Conservation (phyloP, 2,329 filamentous ascomycete species). For the Massarina eburnea region DNA sequence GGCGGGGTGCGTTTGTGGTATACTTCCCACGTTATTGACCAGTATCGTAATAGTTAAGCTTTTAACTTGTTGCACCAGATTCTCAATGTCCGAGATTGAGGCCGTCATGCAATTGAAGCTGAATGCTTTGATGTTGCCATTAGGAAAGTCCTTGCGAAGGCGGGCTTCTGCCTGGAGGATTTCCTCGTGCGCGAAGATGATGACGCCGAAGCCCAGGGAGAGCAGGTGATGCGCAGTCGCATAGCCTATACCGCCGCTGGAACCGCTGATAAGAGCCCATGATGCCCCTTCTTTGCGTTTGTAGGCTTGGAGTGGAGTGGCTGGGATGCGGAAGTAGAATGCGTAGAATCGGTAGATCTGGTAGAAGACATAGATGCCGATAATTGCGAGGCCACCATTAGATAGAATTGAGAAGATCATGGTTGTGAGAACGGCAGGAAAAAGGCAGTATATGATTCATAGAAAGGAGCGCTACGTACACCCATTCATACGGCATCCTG, state of each 20-base stretch:
- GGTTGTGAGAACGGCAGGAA: background rate
- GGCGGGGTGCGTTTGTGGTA: constrained; percentile 1
- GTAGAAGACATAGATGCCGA: background rate
- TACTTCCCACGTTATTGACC: constrained; percentile 9
- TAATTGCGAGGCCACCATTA: background rate
- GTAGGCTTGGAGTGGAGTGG: background rate
- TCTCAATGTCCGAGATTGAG: constrained; percentile 1
- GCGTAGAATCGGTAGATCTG: constrained; percentile 1
- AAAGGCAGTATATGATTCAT: too few species aligned
- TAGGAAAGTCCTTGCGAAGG: background rate
- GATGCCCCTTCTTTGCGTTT: background rate
- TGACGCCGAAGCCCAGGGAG: constrained; percentile 8
- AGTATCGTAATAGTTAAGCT: constrained; percentile 3
- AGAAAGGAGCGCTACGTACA: too few species aligned
- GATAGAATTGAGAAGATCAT: constrained; percentile 1
- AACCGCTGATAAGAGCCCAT: constrained; percentile 8
- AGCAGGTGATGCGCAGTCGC: constrained; percentile 5
- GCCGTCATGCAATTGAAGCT: constrained; percentile 6
- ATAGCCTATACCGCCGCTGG: constrained; percentile 9
- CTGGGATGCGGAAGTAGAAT: background rate
- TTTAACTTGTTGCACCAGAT: background rate
- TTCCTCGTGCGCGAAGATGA: constrained; percentile 6
- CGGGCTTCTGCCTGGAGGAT: background rate
- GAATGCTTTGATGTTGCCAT: constrained; percentile 3
- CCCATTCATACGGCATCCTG: too few species aligned